Evolutionary conservation across 2,329 filamentous ascomycete species (phyloP), one percentile per base, ranked within the genome.

Genomic region (Cadophora sp.): DNA sequence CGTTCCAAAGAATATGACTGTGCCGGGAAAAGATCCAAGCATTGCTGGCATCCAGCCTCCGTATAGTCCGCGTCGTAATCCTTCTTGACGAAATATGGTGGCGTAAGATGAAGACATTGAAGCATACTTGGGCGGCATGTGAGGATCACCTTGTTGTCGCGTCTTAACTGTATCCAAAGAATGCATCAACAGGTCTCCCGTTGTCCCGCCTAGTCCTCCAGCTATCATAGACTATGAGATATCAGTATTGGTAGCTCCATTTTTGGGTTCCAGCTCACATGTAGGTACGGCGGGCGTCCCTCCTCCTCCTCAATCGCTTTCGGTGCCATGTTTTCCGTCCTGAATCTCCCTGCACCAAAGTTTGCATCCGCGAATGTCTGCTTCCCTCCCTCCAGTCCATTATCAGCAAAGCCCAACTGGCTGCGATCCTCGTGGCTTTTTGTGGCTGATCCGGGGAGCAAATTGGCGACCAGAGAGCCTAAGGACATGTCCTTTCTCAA

Each of bases 131-230:
- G 96, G 92, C 26, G 96, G 96, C 69, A 97, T 87, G 78, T 96
- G 91, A 55, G 95, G 94, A 77, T 98, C 96, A 76, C 95, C 96
- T 81, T 99, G 96, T 80, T 99, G 97, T 74, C 96, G 89, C 58
- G 96, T 99, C 83, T 99, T 99, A 76, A 99, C 96, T 0, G 96
- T 99, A 80, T 99, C 96, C 77, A 99, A 87, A 56, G 95, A 98
- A 83, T 99, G 96, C 96, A 99, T 99, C 73, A 99, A 84, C 87
- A 99, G 92, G 80, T 99, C 96, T 68, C 97, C 96, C 66, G 92
- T 97, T 19, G 92, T 94, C 64, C 96, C 96, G 77, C 97, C 96
- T 64, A 97, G 84, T 69, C 95, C 96, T 77, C 96, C 96, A 40
- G 96, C 96, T 77, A 99, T 85, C 94, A 98, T 99, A 79, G 92